Percentiles rank a stretch among this genome's conserved stretches.
Evolutionary conservation across 2,329 filamentous ascomycete species (phyloP).

Genomic region (Penicillium sp.): DNA sequence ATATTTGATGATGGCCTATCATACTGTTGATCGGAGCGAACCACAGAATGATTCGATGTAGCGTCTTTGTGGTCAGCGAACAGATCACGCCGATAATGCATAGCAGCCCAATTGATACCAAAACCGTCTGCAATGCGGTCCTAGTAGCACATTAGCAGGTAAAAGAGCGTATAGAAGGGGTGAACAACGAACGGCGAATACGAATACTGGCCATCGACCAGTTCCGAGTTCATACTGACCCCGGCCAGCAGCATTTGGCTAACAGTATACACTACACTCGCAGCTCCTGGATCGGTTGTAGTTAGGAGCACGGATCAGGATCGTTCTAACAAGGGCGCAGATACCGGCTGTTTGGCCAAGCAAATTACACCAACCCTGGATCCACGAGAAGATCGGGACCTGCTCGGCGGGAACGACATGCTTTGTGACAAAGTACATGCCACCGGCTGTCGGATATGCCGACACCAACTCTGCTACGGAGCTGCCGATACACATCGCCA

Average conservation of each 20-base stretch:
- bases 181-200: conserved; percentile 51
- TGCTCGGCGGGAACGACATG: conserved; percentile 58
- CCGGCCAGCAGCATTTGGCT: conserved; percentile 60
- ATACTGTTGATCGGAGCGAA: conserved; percentile 62
- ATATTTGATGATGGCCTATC: not conserved
- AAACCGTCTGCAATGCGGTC: conserved; percentile 54
- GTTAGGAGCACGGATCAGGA: too few relatives aligned
- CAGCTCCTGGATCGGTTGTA: too few relatives aligned
- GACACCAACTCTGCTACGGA: conserved; percentile 63
- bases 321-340: too few relatives aligned
- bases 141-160: conserved; percentile 34
- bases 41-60: conserved; percentile 59
- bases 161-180: not conserved
- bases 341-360: conserved; percentile 60
- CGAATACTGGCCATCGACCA: conserved; percentile 48
- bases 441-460: conserved; percentile 61
- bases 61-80: conserved; percentile 55
- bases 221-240: conserved; percentile 56
- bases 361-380: conserved; percentile 64
- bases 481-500: conserved; percentile 60
- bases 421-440: conserved; percentile 65
- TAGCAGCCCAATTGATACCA: conserved; percentile 54
- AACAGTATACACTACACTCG: conserved; percentile 59
- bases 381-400: conserved; percentile 60
- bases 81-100: conserved; percentile 56